phyloP scores from a whole-genome alignment of 805 yeast genomes.

The Starmerella davenportii region DNA sequence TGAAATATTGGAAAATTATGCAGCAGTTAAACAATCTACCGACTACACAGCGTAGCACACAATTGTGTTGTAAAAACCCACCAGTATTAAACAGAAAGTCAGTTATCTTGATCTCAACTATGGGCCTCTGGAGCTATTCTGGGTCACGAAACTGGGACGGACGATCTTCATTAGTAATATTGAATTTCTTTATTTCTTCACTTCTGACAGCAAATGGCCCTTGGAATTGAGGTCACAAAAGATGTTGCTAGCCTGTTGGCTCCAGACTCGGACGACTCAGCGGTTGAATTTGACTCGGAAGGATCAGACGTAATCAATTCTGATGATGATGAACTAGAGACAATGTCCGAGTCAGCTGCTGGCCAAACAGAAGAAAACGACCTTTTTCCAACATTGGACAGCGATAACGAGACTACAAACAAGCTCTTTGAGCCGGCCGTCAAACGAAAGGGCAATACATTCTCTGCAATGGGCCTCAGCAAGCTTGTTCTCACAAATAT shows the following conservation, averaged over 20 bases:
- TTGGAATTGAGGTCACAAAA: too few relatives aligned
- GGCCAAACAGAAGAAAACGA: background rate
- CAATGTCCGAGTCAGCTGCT: background rate
- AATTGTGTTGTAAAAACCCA: too few relatives aligned
- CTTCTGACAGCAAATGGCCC: too few relatives aligned
- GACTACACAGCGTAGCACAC: too few relatives aligned
- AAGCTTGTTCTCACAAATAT: conserved; percentile 53
- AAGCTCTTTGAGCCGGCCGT: conserved; percentile 9
- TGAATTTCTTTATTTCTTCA: too few relatives aligned
- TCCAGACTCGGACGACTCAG: background rate
- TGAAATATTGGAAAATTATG: too few relatives aligned
- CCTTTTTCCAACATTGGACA: conserved; percentile 28
- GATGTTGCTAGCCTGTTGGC: conserved; percentile 6
- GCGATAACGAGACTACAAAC: conserved; percentile 21
- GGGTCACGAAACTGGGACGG: too few relatives aligned
- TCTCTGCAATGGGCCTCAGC: conserved; percentile 79
- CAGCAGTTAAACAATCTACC: too few relatives aligned
- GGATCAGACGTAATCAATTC: conserved; percentile 1
- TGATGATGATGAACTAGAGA: background rate
- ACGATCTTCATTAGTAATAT: too few relatives aligned
- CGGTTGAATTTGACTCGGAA: background rate
- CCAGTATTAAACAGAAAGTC: too few relatives aligned
- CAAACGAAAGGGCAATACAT: conserved; percentile 39
- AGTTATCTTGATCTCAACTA: too few relatives aligned
- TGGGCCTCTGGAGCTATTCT: too few relatives aligned